Evolutionary conservation across 345 rosid genomes (phyloP).

Genomic region (Sisymbrium altissimum): DNA sequence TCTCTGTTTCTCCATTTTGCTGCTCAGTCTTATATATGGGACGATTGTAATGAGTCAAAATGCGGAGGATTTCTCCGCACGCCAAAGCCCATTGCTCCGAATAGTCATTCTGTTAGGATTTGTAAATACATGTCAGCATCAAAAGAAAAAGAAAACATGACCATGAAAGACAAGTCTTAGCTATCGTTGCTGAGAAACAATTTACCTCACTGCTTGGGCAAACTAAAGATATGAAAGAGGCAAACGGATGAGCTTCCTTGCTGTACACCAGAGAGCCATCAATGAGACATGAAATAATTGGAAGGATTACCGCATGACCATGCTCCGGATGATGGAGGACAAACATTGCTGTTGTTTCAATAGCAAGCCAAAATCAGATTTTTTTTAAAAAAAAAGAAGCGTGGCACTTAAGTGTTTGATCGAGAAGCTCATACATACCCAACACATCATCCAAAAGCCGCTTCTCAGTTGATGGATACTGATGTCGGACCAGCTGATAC

Average conservation of each 20-base stretch:
- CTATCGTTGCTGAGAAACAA: background rate
- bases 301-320: constrained; percentile 94
- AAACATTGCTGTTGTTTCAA: constrained; percentile 67
- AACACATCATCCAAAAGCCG: constrained; percentile 91
- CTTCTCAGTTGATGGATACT: constrained; percentile 75
- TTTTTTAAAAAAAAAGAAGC: background rate
- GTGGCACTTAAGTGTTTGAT: background rate
- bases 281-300: constrained; percentile 85
- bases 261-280: constrained; percentile 84
- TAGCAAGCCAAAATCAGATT: constrained; percentile 28
- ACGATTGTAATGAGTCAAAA: constrained; percentile 94
- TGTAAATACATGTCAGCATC: constrained; percentile 9
- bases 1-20: constrained; percentile 52
- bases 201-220: constrained; percentile 78
- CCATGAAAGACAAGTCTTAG: background rate
- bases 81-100: constrained; percentile 99
- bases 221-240: constrained; percentile 90
- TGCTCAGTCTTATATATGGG: constrained; percentile 81
- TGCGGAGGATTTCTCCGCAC: constrained; percentile 92
- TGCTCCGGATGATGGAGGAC: constrained; percentile 98
- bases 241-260: constrained; percentile 72
- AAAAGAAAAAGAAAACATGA: background rate
- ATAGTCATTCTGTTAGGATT: constrained; percentile 67
- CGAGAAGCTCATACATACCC: constrained; percentile 62
- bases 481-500: constrained; percentile 72